Evolutionary conservation across 2,329 filamentous ascomycete species (phyloP), one percentile per base, ranked within the genome.

Genomic region (Calcarisporium arbuscula): DNA sequence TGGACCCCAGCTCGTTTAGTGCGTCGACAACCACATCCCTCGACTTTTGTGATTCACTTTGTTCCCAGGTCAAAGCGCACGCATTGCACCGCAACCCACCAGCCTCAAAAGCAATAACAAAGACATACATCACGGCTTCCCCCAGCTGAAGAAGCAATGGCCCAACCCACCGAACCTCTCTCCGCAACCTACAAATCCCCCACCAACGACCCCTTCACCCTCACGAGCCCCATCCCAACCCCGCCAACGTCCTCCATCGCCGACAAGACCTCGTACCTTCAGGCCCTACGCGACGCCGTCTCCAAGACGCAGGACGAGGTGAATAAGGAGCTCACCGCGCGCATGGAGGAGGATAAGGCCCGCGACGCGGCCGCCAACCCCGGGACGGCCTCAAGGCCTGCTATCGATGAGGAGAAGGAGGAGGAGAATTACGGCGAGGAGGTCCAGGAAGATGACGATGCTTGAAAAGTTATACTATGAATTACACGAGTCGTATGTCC

Each of bases 391-490:
- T 50, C 37, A 16, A 43, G 29, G 22, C 40, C 51, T 39, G 31
- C 51, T 39, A 50, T 66, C 8, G 70, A 77, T 40, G 75, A 80
- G 40, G 66, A 58, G 9, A 70, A 72, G 42, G 77, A 80, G 52
- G 84, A 87, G 52, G 77, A 85, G 49, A 83, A 88, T 53, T 94
- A 95, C 54, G 88, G 87, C 30, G 88, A 94, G 58, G 87, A 94
- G 56, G 74, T 80, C 10, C 78, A 81, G 32, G 80, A 84, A 27
- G 81, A 84, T 36, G 74, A 74, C 21, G 56, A 59, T 41, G 6
- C 8, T 18, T 15, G 12, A 5, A 15, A 19, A n/a, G 20, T 19
- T 20, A 15, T 14, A 17, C n/a, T 28, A 29, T 20, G 17, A 4
- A 19, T 16, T 16, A 12, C 20, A 26, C 21, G 22, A 14, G 14